Base-by-base conservation (phyloP, 352 stramenopile genomes). In the Phytophthora pisi region DNA sequence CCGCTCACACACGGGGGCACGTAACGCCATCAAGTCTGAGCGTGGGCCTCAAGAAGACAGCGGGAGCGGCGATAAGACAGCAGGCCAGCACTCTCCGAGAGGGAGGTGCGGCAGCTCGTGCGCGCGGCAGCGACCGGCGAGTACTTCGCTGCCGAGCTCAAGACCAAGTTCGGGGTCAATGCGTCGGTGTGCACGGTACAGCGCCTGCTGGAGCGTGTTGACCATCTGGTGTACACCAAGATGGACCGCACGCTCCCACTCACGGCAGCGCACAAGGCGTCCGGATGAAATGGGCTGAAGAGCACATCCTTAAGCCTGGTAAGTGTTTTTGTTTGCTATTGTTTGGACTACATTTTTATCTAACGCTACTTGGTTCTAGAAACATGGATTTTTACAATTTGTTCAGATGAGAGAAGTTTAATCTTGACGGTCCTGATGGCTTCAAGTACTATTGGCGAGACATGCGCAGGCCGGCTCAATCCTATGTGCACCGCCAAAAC, bases 201-300 rank as follows among this genome's bases (percentile, higher is more conserved):
- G 38, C 38, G 38, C 11, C 5, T 45, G 13, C 38, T 45, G 38
- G 11, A 45, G 38, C 38, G 38, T 45, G 38, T 45, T 7, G 38
- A 18, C 15, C 13, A 20, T 45, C 38, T 45, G 13, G 15, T 10
- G 7, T 45, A 45, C 38, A 45, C 15, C 11, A 45, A 45, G 38
- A 45, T 20, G 38, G 38, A 42, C 51, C 51, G 34, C 31, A 58
- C 51, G 9, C 18, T 49, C 3, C 51, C n/a, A 6, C 51, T 47
- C 30, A 58, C 34, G 4, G 34, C 31, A 4, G 34, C 51, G 10
- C 51, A 58, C 51, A 58, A 46, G 20, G 34, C 20, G 34, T 18
- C 11, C 34, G 18, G 1, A 46, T 58, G 51, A 0, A 46, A 30
- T 58, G 31, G 30, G 51, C 18, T 2, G 51, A 57, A 28, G 16